Base-by-base conservation (phyloP, 805 yeast species). In the Alloascoidea africana region DNA sequence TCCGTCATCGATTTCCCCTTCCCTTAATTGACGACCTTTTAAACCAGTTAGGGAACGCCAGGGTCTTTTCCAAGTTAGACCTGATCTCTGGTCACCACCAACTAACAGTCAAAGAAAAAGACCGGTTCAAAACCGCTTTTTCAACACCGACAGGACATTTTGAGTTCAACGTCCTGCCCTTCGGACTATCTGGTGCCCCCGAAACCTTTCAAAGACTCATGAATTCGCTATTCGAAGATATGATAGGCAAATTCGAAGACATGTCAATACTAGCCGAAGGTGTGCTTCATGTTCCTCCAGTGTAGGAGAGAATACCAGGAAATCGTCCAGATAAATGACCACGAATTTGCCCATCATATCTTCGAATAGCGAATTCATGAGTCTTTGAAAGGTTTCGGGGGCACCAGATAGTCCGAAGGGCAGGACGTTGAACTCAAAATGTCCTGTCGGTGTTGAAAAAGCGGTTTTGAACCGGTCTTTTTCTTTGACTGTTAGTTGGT, bases 371-470 rank as follows among this genome's bases (percentile, higher is more conserved):
- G n/a, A n/a, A n/a, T n/a, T n/a, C n/a, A n/a, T n/a, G n/a, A n/a
- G n/a, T n/a, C n/a, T n/a, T n/a, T 51, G 55, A 33, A 54, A 52
- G 2, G 46, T 38, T 1, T 51, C 48, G 1, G 56, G 56, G 2
- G 53, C 55, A 36, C 46, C 49, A 6, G 41, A 19, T 33, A 48
- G 36, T 1, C 56, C 57, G 36, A 52, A 50, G 1, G 53, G 56
- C 52, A 52, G 46, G 4, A 47, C 54, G 1, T 18, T 36, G 40
- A 42, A 53, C 33, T 52, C 45, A 36, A 36, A 50, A 4, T 40
- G 40, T 6, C 54, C 58, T 4, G 14, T 4, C 2, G 18, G 40
- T 0, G 52, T 43, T 4, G 17, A 17, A 32, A 53, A 52, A 14
- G 55, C 49, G 5, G 53, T 51, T 18, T 50, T 46, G n/a, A 30